These are phyloP conservation scores for Toxoplasma gondii DNA, from an alignment of 169 alveolate genomes.

Conservation along the genomic window DNA sequence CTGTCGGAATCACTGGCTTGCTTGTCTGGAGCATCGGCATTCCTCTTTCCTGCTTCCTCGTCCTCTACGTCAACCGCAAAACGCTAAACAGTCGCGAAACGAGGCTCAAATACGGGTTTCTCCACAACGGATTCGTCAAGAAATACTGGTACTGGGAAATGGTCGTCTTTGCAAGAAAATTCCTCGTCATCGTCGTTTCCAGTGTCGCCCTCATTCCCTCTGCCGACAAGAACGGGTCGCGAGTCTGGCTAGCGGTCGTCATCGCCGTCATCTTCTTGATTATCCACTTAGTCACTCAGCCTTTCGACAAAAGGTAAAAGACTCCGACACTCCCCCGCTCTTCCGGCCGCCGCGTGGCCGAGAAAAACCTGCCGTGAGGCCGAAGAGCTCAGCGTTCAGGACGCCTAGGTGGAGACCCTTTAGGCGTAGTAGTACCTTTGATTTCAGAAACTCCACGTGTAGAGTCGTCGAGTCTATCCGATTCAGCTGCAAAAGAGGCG, in stretches of 20 bases:
- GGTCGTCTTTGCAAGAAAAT: constrained; percentile 82
- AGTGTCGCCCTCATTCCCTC: constrained; percentile 79
- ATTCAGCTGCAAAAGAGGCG: too few species aligned
- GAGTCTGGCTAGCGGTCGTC: constrained; percentile 79
- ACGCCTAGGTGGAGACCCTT: too few species aligned
- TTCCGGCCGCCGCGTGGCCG: too few species aligned
- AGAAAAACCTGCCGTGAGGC: too few species aligned
- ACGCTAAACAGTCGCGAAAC: constrained; percentile 79
- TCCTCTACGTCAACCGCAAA: constrained; percentile 77
- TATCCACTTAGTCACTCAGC: constrained; percentile 80
- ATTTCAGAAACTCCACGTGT: too few species aligned
- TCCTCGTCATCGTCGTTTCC: constrained; percentile 80
- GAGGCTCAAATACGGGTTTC: constrained; percentile 83
- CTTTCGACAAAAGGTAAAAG: constrained; percentile 82
- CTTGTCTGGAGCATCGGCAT: constrained; percentile 85
- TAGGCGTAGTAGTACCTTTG: too few species aligned
- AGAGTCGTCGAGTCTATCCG: too few species aligned
- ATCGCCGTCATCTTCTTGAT: constrained; percentile 79
- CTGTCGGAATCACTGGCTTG: constrained; percentile 81
- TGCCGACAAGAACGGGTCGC: constrained; percentile 74
- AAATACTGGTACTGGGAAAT: constrained; percentile 88
- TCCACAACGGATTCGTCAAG: constrained; percentile 84
- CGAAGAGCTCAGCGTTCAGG: too few species aligned
- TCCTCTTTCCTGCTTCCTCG: constrained; percentile 81
- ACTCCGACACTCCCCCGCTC: too few species aligned